These are phyloP conservation scores for Gloeophyllum trabeum DNA, from an alignment of 768 basidiomycete species.

Conservation along the genomic window DNA sequence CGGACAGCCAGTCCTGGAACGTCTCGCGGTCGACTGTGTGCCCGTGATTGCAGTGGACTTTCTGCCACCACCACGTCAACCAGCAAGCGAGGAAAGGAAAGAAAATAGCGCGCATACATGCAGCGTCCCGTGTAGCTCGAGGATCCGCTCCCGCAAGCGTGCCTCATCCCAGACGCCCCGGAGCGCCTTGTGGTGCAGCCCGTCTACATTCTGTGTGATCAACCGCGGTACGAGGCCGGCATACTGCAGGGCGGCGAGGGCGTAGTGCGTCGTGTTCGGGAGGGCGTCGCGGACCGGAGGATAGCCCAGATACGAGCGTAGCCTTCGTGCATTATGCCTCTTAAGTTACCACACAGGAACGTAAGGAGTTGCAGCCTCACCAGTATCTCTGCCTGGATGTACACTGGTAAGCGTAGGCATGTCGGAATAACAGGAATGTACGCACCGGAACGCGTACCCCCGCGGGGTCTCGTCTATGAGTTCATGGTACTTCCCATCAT, in stretches of 20 bases:
- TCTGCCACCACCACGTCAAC: slow-evolving; percentile 22
- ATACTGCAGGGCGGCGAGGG: slow-evolving; percentile 74
- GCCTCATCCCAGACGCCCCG: slow-evolving; percentile 27
- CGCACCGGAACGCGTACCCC: slow-evolving; percentile 63
- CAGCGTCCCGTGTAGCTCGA: slow-evolving; percentile 85
- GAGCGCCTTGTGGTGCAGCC: slow-evolving; percentile 79
- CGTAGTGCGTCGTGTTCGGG: slow-evolving; percentile 86
- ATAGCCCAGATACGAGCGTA: slow-evolving; percentile 78
- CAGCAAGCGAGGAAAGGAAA: background rate
- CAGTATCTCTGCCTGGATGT: slow-evolving; percentile 74
- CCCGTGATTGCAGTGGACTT: slow-evolving; percentile 66
- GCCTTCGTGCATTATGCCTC: too few species aligned
- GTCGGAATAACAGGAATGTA: background rate
- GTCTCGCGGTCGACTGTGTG: slow-evolving; percentile 54
- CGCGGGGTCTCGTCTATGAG: slow-evolving; percentile 60
- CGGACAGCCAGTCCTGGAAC: slow-evolving; percentile 68
- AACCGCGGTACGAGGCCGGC: slow-evolving; percentile 45
- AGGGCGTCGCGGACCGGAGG: slow-evolving; percentile 71
- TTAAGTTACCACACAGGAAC: too few species aligned
- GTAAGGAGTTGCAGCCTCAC: slow-evolving; percentile 24
- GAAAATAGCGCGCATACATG: slow-evolving; percentile 36
- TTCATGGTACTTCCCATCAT: slow-evolving; percentile 52
- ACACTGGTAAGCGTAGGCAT: background rate
- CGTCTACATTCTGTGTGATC: slow-evolving; percentile 93
- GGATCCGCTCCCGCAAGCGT: slow-evolving; percentile 31